Evolutionary conservation across 148 eudicot species (phyloP).

Genomic region (Silene latifolia): DNA sequence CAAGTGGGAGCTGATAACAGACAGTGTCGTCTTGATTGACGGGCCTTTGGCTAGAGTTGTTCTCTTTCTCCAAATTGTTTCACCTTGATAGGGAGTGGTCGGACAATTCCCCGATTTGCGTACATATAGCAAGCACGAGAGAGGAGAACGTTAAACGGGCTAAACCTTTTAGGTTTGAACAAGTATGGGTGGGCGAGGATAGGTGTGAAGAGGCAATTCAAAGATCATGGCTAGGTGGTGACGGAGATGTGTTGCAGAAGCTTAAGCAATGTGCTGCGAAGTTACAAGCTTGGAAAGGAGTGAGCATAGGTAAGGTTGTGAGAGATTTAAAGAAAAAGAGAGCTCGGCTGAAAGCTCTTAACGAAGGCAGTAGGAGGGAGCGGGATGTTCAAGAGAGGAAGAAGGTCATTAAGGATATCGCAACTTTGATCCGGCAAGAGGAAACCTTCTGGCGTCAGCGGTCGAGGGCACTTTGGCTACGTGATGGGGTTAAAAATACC

Average conservation of each 20-base stretch:
- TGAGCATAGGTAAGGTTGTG: too few relatives aligned
- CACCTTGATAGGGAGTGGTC: neutral
- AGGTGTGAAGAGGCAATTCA: neutral
- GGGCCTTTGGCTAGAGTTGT: neutral
- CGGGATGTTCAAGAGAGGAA: neutral
- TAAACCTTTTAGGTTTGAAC: neutral
- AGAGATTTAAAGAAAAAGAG: too few relatives aligned
- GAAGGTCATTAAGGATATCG: neutral
- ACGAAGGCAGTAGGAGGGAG: neutral
- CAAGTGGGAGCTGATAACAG: neutral
- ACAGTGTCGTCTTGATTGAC: neutral
- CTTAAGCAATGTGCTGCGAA: neutral
- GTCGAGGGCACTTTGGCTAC: too few relatives aligned
- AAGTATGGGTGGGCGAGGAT: neutral
- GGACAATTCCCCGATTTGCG: neutral
- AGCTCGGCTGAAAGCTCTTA: too few relatives aligned
- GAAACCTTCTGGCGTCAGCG: neutral
- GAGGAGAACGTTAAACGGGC: neutral
- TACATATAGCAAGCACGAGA: neutral
- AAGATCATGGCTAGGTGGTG: neutral
- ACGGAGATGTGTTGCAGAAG: neutral
- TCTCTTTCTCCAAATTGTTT: neutral
- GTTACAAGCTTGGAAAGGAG: neutral
- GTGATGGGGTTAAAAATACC: neutral
- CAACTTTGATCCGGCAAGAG: neutral